A percentile compares a stretch with the other conserved stretches of the same genome.
phyloP scores from a whole-genome alignment of 2,329 filamentous ascomycete species.

The Chrysoporthe puriensis region DNA sequence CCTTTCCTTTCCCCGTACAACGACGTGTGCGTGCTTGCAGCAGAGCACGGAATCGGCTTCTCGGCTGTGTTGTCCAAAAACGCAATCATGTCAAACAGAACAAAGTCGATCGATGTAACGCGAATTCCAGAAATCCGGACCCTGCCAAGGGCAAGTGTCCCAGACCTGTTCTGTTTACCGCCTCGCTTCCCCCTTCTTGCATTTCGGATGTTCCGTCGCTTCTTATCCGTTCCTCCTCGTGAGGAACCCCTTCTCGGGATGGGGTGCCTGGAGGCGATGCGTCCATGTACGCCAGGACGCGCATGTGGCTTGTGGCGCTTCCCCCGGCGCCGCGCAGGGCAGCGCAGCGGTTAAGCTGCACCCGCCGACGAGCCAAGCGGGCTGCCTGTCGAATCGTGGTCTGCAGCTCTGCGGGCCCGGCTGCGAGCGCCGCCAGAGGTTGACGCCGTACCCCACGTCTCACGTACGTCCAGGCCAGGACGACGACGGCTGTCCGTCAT shows the following conservation, averaged over 20 bases:
- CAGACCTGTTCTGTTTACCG: slow-evolving; percentile 30
- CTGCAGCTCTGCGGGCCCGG: not conserved
- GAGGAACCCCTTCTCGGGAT: slow-evolving; percentile 1
- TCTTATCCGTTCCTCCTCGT: slow-evolving; percentile 19
- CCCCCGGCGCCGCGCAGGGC: not conserved
- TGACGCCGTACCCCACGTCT: slow-evolving; percentile 27
- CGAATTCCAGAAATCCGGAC: slow-evolving; percentile 12
- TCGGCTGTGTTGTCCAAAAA: slow-evolving; percentile 21
- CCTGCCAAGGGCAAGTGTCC: slow-evolving; percentile 24
- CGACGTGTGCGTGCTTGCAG: not conserved
- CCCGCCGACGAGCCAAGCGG: not conserved
- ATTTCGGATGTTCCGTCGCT: slow-evolving; percentile 25
- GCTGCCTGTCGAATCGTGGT: not conserved
- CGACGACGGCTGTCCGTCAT: slow-evolving; percentile 5
- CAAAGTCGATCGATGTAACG: slow-evolving; percentile 26
- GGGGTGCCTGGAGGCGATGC: not conserved
- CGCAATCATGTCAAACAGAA: slow-evolving; percentile 26
- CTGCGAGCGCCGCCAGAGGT: slow-evolving; percentile 12
- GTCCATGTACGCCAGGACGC: slow-evolving; percentile 5
- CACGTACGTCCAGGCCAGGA: slow-evolving; percentile 9
- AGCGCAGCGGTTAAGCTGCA: slow-evolving; percentile 3
- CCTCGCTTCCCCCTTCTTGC: slow-evolving; percentile 21
- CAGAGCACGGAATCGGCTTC: slow-evolving; percentile 16
- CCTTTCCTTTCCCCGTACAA: not conserved
- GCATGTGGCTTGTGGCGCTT: slow-evolving; percentile 18